Conservation (phyloP, 2,329 filamentous ascomycete genomes). For the Cladophialophora bantiana region DNA sequence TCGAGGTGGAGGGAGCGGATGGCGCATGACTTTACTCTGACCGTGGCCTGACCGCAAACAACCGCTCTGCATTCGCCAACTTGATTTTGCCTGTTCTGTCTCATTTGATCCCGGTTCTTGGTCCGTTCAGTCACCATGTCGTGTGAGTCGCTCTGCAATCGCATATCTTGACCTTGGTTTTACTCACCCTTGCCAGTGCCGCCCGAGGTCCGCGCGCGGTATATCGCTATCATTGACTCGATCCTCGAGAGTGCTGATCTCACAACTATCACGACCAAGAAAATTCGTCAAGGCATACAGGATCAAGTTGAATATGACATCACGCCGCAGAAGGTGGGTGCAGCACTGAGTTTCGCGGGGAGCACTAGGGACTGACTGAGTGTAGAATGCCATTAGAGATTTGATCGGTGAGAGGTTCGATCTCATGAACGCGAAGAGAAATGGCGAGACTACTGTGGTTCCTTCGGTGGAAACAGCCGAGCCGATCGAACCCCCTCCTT, state of each 20-base stretch:
- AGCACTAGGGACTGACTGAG: conserved; percentile 8
- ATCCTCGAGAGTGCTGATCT: conserved; percentile 68
- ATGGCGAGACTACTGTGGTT: conserved; percentile 48
- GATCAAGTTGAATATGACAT: conserved; percentile 67
- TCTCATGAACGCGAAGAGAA: conserved; percentile 63
- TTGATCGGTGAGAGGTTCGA: conserved; percentile 79
- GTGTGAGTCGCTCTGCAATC: conserved; percentile 23
- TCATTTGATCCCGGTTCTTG: not conserved
- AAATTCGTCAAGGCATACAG: conserved; percentile 69
- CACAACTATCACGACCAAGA: conserved; percentile 70
- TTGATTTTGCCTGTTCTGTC: not conserved
- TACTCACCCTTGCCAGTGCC: conserved; percentile 50
- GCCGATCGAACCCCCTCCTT: conserved; percentile 30
- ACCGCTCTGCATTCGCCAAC: not conserved
- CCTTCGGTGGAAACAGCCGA: conserved; percentile 42
- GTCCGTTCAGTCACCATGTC: conserved; percentile 28
- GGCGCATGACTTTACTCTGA: conserved; percentile 27
- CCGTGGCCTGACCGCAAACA: conserved; percentile 1
- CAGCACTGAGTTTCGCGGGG: not conserved
- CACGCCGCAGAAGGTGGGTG: conserved; percentile 65
- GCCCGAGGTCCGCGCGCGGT: conserved; percentile 57
- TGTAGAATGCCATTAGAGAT: conserved; percentile 71
- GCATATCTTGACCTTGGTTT: not conserved
- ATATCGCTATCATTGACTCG: conserved; percentile 67
- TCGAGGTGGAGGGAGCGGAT: conserved; percentile 21